A percentile compares a stretch with the other conserved stretches of the same genome.
phyloP scores from a whole-genome alignment of 345 rosid species.

The Chamaenerion angustifolium region DNA sequence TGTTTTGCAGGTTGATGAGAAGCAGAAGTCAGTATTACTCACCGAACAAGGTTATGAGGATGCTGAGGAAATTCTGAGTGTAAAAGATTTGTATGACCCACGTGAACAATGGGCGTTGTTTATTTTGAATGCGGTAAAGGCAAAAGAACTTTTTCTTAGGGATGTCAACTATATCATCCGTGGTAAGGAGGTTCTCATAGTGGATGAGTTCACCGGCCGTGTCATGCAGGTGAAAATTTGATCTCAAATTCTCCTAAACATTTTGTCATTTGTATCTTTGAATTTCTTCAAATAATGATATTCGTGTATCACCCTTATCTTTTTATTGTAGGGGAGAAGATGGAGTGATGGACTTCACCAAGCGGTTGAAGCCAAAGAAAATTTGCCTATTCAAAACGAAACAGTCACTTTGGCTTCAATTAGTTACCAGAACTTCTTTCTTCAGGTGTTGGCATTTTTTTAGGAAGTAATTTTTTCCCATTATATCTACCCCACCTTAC shows the following conservation, averaged over 20 bases:
- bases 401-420: slow-evolving; percentile 91
- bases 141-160: slow-evolving; percentile 84
- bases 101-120: slow-evolving; percentile 94
- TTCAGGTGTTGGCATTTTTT: slow-evolving; percentile 48
- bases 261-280: neutral
- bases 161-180: slow-evolving; percentile 93
- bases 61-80: slow-evolving; percentile 79
- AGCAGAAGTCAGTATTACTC: slow-evolving; percentile 77
- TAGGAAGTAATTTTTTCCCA: slow-evolving; percentile 1
- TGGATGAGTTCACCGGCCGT: slow-evolving; percentile 97
- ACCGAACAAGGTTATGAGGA: slow-evolving; percentile 98
- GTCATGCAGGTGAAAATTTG: slow-evolving; percentile 74
- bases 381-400: slow-evolving; percentile 92
- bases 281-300: too few species aligned
- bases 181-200: slow-evolving; percentile 89
- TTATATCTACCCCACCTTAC: neutral
- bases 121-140: slow-evolving; percentile 85
- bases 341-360: slow-evolving; percentile 99
- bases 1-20: slow-evolving; percentile 78
- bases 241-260: slow-evolving; percentile 2
- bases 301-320: neutral
- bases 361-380: slow-evolving; percentile 99
- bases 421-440: slow-evolving; percentile 96
- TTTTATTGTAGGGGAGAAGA: slow-evolving; percentile 61
- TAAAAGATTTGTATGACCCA: slow-evolving; percentile 95